These are phyloP conservation scores for Ceratobasidium sp. DNA, from an alignment of 1,284 basidiomycete species.

Conservation along the genomic window DNA sequence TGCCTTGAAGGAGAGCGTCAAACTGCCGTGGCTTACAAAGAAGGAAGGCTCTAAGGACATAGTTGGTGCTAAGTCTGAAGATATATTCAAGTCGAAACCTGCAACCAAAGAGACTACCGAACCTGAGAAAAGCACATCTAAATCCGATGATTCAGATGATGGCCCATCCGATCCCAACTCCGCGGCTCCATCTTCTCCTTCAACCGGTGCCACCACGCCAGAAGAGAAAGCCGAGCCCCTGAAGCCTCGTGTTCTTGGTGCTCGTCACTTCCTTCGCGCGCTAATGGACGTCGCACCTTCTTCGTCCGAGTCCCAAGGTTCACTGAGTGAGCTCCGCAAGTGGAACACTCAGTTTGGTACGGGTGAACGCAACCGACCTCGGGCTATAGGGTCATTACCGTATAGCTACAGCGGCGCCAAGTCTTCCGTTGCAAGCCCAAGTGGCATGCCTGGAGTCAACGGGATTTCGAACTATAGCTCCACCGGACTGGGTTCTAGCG, in stretches of 20 bases:
- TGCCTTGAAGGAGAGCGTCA: constrained; percentile 85
- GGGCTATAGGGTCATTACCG: background rate
- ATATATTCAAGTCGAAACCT: background rate
- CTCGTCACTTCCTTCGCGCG: constrained; percentile 83
- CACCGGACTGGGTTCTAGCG: background rate
- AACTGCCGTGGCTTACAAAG: constrained; percentile 75
- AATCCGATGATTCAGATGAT: background rate
- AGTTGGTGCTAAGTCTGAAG: too few relatives aligned
- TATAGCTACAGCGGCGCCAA: background rate
- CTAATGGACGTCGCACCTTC: constrained; percentile 89
- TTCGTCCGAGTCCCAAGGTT: constrained; percentile 83
- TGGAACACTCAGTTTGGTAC: constrained; percentile 96
- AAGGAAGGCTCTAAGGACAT: constrained; percentile 9
- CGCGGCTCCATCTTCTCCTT: constrained; percentile 9
- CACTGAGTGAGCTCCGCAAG: constrained; percentile 83
- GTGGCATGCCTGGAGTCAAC: background rate
- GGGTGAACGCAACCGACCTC: constrained; percentile 27
- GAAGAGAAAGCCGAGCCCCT: constrained; percentile 42
- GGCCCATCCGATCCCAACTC: background rate
- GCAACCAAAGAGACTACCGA: background rate
- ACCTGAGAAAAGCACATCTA: background rate
- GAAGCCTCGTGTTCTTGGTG: constrained; percentile 63
- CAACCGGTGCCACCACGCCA: constrained; percentile 42
- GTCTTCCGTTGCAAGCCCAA: background rate
- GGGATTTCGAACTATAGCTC: background rate